Evolutionary conservation across 805 yeast genomes (phyloP).

Genomic region (Huiozyma naganishii): DNA sequence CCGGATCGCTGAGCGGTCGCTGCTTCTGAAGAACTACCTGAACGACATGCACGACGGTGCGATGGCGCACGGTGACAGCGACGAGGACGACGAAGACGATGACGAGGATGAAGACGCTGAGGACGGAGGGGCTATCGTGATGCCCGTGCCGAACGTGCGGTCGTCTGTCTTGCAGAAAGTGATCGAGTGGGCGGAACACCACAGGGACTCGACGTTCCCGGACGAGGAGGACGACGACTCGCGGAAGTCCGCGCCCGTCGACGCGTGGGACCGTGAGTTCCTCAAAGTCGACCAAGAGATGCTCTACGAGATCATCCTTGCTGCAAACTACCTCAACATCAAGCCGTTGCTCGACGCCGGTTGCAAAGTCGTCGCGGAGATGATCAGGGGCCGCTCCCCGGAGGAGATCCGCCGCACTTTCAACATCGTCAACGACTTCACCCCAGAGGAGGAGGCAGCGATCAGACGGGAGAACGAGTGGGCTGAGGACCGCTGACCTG

Average conservation of each 20-base stretch:
- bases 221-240: slow-evolving; percentile 79
- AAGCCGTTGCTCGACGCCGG: slow-evolving; percentile 69
- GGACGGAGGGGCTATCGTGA: slow-evolving; percentile 60
- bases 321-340: slow-evolving; percentile 72
- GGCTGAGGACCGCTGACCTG: slow-evolving; percentile 67
- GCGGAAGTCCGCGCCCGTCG: slow-evolving; percentile 82
- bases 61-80: slow-evolving; percentile 35
- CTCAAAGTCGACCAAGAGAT: slow-evolving; percentile 87
- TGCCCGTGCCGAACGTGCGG: slow-evolving; percentile 85
- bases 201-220: slow-evolving; percentile 66
- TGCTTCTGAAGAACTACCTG: slow-evolving; percentile 76
- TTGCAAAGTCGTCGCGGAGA: slow-evolving; percentile 72
- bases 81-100: slow-evolving; percentile 31
- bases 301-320: slow-evolving; percentile 70
- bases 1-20: slow-evolving; percentile 77
- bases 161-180: slow-evolving; percentile 81
- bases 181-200: slow-evolving; percentile 95
- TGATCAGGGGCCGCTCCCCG: slow-evolving; percentile 72
- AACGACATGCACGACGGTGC: slow-evolving; percentile 53
- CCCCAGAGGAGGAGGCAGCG: slow-evolving; percentile 82
- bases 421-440: slow-evolving; percentile 72
- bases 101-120: slow-evolving; percentile 35
- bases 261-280: slow-evolving; percentile 92
- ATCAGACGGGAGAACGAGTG: slow-evolving; percentile 81
- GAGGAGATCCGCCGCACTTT: slow-evolving; percentile 73